Base-by-base conservation (phyloP, 257 asterid genomes). In the Ligustrum vulgare region DNA sequence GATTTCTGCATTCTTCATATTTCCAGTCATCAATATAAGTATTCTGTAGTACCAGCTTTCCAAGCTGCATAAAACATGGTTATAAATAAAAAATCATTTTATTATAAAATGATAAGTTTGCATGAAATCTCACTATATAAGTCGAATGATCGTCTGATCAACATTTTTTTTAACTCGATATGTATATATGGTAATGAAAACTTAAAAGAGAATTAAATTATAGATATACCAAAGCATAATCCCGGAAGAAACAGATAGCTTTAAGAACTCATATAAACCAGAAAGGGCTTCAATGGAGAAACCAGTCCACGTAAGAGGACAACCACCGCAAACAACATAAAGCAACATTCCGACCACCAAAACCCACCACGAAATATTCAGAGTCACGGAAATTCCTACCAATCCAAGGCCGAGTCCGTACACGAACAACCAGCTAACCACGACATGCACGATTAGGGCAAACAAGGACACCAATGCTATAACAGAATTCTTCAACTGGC, bases 161-260 rank as follows among this genome's bases (percentile, higher is more conserved):
- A 34, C 36, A 34, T 0, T 34, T 34, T 34, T 3, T 35, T 35
- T 35, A 35, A 35, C 37, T 35, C 37, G 37, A 35, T 6, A 35
- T 35, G 37, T 35, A 35, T 35, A n/a, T n/a, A n/a, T n/a, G 37
- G 6, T 35, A 5, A 6, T 35, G 37, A 35, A 35, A 35, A 35
- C 8, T 35, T 1, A 35, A 35, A 35, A 63, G 8, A 8, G 8
- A 8, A 37, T 37, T 8, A 37, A 37, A 36, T 8, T 37, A 11
- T 37, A 1, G 43, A 37, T 0, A 9, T 82, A 90, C 92, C 92
- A 86, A 4, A 90, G 71, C 96, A 90, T 90, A 78, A 89, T 84
- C 1, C 96, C 96, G 3, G 96, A 91, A 25, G 93, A 87, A 41
- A 84, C 82, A 9, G 95, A 91, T 6, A 91, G 78, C 51, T 89